phyloP scores from a whole-genome alignment of 805 yeast genomes.

The Kluyveromyces starmeri region DNA sequence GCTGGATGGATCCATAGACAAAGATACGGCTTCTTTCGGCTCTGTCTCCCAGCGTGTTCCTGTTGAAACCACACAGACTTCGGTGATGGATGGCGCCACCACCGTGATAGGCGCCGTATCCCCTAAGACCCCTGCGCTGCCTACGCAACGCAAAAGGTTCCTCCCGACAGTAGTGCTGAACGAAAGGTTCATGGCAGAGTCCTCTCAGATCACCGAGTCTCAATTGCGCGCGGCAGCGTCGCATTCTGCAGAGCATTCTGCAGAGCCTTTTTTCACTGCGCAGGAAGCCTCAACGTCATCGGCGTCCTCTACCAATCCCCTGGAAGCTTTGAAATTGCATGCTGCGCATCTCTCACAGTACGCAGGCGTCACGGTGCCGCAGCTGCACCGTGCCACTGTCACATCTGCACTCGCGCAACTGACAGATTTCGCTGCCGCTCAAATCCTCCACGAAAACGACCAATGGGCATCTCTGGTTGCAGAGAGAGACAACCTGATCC shows the following conservation, averaged over 20 bases:
- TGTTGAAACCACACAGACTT: neutral
- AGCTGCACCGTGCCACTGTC: neutral
- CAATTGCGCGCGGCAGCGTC: too few species aligned
- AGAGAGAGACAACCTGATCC: constrained; percentile 1
- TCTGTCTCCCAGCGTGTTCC: too few species aligned
- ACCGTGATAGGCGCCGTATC: neutral
- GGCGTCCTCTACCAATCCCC: too few species aligned
- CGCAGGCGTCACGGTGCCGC: neutral
- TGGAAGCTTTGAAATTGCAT: too few species aligned
- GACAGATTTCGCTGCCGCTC: neutral
- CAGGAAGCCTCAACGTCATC: too few species aligned
- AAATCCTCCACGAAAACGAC: constrained; percentile 1
- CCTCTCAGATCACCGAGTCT: too few species aligned
- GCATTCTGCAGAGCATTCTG: too few species aligned
- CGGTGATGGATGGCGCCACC: neutral
- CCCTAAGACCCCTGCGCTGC: too few species aligned
- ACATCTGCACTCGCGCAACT: neutral
- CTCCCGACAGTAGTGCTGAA: too few species aligned
- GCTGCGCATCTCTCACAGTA: too few species aligned
- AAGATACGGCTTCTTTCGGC: neutral
- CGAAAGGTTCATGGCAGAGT: neutral
- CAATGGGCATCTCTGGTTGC: neutral
- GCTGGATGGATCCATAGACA: neutral
- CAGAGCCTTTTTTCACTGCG: too few species aligned
- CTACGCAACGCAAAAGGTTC: too few species aligned